Base-by-base conservation (phyloP, 371 early-diverging fungal species). In the Rhizomucor pusillus region DNA sequence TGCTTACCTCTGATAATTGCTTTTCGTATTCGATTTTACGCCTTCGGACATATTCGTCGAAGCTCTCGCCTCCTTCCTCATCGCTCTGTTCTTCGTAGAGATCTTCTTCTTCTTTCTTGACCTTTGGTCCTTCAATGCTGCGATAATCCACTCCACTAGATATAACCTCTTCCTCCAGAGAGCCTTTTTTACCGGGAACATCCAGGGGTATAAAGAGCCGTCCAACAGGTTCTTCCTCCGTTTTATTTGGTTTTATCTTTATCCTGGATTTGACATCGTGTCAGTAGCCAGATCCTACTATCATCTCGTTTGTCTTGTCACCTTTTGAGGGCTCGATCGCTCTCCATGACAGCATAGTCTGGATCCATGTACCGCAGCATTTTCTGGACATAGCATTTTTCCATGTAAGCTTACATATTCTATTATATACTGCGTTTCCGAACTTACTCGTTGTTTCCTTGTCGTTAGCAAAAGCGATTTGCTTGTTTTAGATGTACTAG, bases 101-200 rank as follows among this genome's bases (percentile, higher is more conserved):
- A 0, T 56, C 46, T 10, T 46, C 43, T 11, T 67, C 60, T 52
- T 18, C 60, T 51, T 63, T 56, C 52, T 35, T 63, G 57, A 25
- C 68, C 65, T 45, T 54, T 13, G 50, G 49, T 6, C 57, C 57
- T 54, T 73, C 69, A 9, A 77, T 45, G 10, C 63, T 67, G 22
- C 77, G 56, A 57, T 77, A 77, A 52, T 77, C 74, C 0, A 77
- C 67, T 3, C 67, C 72, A 33, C 53, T 67, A 0, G 64, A 46
- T 1, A 64, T 48, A 10, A 58, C 53, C 3, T 53, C 43, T 24
- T 54, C 48, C 11, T n/a, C 18, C 12, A 24, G 24, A 14, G 46
- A 14, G 39, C 29, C 54, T 11, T 2, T 39, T 12, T 16, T 67
- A 9, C 14, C 37, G 37, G 14, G 11, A 62, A 43, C 65, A 36